A percentile compares a stretch with the other conserved stretches of the same genome.
These are phyloP conservation scores for Syzygium aromaticum DNA, from an alignment of 345 rosid species.

Conservation along the genomic window DNA sequence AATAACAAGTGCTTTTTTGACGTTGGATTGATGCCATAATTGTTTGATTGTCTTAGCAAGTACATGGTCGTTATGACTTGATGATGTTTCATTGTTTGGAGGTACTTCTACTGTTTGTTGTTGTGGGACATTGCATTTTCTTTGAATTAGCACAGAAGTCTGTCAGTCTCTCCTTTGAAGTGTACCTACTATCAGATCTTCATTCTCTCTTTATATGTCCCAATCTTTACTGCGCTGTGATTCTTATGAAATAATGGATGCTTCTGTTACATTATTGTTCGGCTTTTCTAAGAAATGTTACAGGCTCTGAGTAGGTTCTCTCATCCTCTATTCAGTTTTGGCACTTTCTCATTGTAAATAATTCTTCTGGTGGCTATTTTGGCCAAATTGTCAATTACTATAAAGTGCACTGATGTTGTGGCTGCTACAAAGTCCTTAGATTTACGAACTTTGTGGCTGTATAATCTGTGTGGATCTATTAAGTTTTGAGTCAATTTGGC, in stretches of 20 bases:
- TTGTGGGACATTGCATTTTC: not conserved
- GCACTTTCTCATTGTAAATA: not conserved
- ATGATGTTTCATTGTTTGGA: not conserved
- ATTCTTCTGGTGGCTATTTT: not conserved
- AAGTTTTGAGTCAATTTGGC: not conserved
- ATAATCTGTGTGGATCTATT: not conserved
- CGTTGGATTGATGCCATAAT: not conserved
- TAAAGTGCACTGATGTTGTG: not conserved
- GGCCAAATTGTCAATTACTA: not conserved
- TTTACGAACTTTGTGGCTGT: not conserved
- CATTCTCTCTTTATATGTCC: not conserved
- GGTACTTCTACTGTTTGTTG: not conserved
- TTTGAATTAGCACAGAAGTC: not conserved
- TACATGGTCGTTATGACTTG: not conserved
- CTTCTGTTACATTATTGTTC: not conserved
- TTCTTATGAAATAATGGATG: not conserved
- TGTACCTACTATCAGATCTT: not conserved
- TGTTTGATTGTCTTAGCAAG: not conserved
- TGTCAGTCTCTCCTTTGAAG: not conserved
- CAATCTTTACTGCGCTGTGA: not conserved
- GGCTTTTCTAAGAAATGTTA: not conserved
- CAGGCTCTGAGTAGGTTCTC: not conserved
- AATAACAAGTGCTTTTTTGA: not conserved
- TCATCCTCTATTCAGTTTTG: not conserved
- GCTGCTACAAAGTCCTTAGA: not conserved